These are phyloP conservation scores for Cryoendolithus antarcticus DNA, from an alignment of 2,329 filamentous ascomycete genomes.

Conservation along the genomic window DNA sequence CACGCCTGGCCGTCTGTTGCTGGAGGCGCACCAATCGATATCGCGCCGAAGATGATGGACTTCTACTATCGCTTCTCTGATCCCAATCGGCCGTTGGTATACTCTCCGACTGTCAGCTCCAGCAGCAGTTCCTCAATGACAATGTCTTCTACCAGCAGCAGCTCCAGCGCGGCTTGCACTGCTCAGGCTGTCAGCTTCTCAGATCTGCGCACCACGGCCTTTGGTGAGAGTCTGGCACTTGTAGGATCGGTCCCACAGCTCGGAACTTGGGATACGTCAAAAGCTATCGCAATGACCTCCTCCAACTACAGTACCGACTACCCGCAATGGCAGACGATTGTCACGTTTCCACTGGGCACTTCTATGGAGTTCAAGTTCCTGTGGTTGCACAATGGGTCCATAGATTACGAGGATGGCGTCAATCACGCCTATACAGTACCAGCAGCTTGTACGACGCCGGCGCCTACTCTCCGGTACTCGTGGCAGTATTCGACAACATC, in stretches of 20 bases:
- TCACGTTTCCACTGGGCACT: slow-evolving; percentile 44
- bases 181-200: too few relatives aligned
- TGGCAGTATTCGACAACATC: too few relatives aligned
- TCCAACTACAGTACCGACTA: slow-evolving; percentile 47
- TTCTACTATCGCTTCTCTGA: slow-evolving; percentile 18
- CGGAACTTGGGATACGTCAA: slow-evolving; percentile 44
- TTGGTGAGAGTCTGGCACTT: slow-evolving; percentile 54
- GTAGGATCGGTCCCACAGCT: slow-evolving; percentile 47
- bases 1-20: slow-evolving; percentile 24
- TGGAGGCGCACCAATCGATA: slow-evolving; percentile 12
- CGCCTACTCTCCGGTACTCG: too few relatives aligned
- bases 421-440: slow-evolving; percentile 31
- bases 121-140: neutral
- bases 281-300: slow-evolving; percentile 46
- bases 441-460: slow-evolving; percentile 20
- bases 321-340: slow-evolving; percentile 48
- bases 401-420: slow-evolving; percentile 53
- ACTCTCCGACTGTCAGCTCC: neutral
- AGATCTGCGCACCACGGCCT: too few relatives aligned
- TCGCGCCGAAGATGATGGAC: slow-evolving; percentile 17
- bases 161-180: too few relatives aligned
- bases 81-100: slow-evolving; percentile 5
- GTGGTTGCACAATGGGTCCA: slow-evolving; percentile 41
- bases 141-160: neutral
- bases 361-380: slow-evolving; percentile 49